Conservation (phyloP, 176 grass and related monocot genomes). For the bread wheat (Triticum aestivum) region DNA sequence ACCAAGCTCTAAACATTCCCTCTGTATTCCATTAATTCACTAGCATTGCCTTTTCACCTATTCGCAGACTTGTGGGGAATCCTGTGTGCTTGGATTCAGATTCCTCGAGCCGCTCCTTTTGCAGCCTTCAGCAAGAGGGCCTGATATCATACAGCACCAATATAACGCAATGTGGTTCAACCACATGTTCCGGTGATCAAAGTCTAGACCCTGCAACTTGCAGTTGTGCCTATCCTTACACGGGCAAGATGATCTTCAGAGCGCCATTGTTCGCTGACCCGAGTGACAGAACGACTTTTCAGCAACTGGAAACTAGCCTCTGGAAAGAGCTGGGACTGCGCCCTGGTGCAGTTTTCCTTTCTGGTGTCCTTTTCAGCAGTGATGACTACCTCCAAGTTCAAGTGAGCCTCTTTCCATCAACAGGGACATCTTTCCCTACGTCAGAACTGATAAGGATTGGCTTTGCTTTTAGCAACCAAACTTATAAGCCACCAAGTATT, state of each 20-base stretch:
- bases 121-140: slow-evolving; percentile 26
- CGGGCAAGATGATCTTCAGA: slow-evolving; percentile 56
- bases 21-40: slow-evolving; percentile 4
- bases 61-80: slow-evolving; percentile 63
- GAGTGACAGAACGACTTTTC: slow-evolving; percentile 32
- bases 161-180: slow-evolving; percentile 36
- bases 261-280: slow-evolving; percentile 52
- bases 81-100: slow-evolving; percentile 53
- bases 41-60: slow-evolving; percentile 8
- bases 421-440: slow-evolving; percentile 44
- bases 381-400: slow-evolving; percentile 52
- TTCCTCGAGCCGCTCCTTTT: slow-evolving; percentile 34
- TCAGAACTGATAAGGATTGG: slow-evolving; percentile 44
- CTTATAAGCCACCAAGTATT: slow-evolving; percentile 35
- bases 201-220: slow-evolving; percentile 58
- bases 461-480: slow-evolving; percentile 56
- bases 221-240: slow-evolving; percentile 57
- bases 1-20: not conserved
- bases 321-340: slow-evolving; percentile 36
- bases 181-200: slow-evolving; percentile 51
- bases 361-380: slow-evolving; percentile 38
- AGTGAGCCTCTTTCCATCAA: slow-evolving; percentile 58
- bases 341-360: slow-evolving; percentile 55
- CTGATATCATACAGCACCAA: slow-evolving; percentile 50
- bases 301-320: slow-evolving; percentile 53